Evolutionary conservation across 768 basidiomycete species (phyloP), one percentile per base, ranked within the genome.

Genomic region (Tricholoma bakamatsutake): DNA sequence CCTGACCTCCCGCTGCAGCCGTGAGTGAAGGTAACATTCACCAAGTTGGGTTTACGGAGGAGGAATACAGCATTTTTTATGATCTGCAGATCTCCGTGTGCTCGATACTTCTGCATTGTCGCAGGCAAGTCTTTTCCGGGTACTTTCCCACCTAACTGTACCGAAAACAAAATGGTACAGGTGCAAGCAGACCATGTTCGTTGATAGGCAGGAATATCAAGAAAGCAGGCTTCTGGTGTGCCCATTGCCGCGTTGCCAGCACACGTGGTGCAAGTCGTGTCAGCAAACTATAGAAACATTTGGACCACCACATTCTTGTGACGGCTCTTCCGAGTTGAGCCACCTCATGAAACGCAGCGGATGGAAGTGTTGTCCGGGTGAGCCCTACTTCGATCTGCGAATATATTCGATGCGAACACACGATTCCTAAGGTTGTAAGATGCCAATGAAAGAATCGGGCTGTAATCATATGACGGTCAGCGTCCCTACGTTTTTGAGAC

Each of bases 341-440:
- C 67, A 76, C 50, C 56, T 83, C 43, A 81, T 84, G 80, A 64
- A 69, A 35, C 58, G 71, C 60, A 67, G 73, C n/a, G 84, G 84
- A 5, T 87, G 85, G 85, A 82, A 80, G 57, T 75, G 76, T 52
- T 87, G 86, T 63, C 82, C 85, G 57, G 81, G 85, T 72, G 55
- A 27, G 57, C 56, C 33, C 42, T 40, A 42, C 31, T 72, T 15
- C 37, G 27, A 17, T 42, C n/a, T 56, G 11, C 9, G 17, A 21
- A 21, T 17, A 1, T 13, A 10, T 11, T 28, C 13, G 12, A 30
- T 7, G 47, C 27, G 4, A 31, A 49, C 27, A 8, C 8, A 18
- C 27, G 33, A 50, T 11, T 4, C 7, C 4, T 35, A 34, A 78
- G 77, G 76, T 5, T 79, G 78, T 60, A 64, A 65, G 52, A 79